These are phyloP conservation scores for Melampsora americana DNA, from an alignment of 1,284 basidiomycete genomes.

Conservation along the genomic window DNA sequence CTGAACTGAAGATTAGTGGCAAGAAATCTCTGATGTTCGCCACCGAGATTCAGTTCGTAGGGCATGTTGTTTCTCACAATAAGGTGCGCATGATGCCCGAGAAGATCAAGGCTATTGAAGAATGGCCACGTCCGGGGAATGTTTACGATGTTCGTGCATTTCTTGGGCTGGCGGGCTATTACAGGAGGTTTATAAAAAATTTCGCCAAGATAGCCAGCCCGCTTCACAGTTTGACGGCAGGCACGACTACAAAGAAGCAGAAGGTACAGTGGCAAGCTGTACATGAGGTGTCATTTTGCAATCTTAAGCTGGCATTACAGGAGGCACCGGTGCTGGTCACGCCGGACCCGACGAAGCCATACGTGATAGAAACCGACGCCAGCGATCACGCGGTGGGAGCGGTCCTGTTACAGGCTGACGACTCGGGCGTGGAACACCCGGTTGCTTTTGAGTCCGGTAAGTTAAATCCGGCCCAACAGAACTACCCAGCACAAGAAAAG, in stretches of 20 bases:
- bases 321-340: background rate
- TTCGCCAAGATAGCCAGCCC: background rate
- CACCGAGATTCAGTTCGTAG: no score
- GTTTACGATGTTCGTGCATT: background rate
- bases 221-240: background rate
- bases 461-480: slow-evolving; percentile 38
- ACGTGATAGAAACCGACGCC: background rate
- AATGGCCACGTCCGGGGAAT: no score
- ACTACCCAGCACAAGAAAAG: slow-evolving; percentile 45
- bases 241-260: background rate
- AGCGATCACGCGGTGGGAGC: slow-evolving; percentile 33
- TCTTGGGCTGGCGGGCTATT: background rate
- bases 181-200: background rate
- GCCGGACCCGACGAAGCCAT: background rate
- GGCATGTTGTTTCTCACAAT: no score
- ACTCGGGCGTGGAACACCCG: background rate
- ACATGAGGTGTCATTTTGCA: background rate
- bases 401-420: slow-evolving; percentile 31
- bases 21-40: background rate
- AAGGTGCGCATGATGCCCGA: no score
- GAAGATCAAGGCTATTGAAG: background rate
- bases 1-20: no score
- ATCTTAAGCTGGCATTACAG: background rate
- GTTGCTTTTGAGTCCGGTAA: slow-evolving; percentile 44
- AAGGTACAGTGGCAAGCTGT: background rate